Conservation (phyloP, 371 early-diverging fungal species). For the Circinella minor region DNA sequence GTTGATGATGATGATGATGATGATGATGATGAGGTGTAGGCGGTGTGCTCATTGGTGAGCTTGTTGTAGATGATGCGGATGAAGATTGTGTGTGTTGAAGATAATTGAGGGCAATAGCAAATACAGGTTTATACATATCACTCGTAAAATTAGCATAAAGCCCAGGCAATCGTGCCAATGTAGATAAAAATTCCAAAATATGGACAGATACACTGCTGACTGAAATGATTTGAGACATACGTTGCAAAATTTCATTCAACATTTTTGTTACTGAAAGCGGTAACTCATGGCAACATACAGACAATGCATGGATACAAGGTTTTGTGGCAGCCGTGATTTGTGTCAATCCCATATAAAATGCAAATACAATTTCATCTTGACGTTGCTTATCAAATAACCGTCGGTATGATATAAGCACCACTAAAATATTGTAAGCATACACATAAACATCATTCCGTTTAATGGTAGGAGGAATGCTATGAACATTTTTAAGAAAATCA, state of each 20-base stretch:
- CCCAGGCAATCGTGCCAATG: slow-evolving; percentile 80
- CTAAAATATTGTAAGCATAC: slow-evolving; percentile 71
- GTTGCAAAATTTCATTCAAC: slow-evolving; percentile 72
- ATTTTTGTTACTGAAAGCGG: slow-evolving; percentile 79
- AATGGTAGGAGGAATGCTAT: slow-evolving; percentile 50
- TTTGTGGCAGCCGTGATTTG: slow-evolving; percentile 76
- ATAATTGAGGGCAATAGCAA: slow-evolving; percentile 91
- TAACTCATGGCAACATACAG: slow-evolving; percentile 82
- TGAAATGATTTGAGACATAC: slow-evolving; percentile 86
- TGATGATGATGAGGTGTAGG: slow-evolving; percentile 13
- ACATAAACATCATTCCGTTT: slow-evolving; percentile 72
- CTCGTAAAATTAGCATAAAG: slow-evolving; percentile 85
- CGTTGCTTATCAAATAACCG: slow-evolving; percentile 69
- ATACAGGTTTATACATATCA: slow-evolving; percentile 85
- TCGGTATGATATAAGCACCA: slow-evolving; percentile 77
- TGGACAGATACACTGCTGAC: slow-evolving; percentile 81
- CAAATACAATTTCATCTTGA: slow-evolving; percentile 76
- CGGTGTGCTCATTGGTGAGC: slow-evolving; percentile 27
- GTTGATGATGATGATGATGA: slow-evolving; percentile 15
- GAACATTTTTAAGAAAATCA: slow-evolving; percentile 57
- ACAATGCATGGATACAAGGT: slow-evolving; percentile 84
- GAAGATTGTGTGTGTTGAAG: slow-evolving; percentile 72
- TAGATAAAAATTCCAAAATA: slow-evolving; percentile 89
- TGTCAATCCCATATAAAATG: slow-evolving; percentile 81
- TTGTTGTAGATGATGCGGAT: slow-evolving; percentile 19